Evolutionary conservation across 305 asterid genomes (phyloP).

Genomic region (Plantago lanceolata): DNA sequence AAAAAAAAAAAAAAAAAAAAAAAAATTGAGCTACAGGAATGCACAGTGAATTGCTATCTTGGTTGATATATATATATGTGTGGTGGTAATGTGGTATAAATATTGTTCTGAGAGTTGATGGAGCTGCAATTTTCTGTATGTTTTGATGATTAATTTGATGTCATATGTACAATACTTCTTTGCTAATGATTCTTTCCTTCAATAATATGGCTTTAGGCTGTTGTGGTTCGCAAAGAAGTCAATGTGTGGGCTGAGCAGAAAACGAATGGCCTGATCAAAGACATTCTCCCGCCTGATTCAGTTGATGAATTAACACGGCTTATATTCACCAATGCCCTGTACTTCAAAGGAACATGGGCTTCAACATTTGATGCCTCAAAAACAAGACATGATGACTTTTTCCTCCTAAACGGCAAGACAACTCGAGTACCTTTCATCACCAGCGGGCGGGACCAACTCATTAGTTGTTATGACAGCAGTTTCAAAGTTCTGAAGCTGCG

Average conservation of each 20-base stretch:
- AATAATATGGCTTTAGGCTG: constrained; percentile 35
- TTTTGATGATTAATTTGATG: no score
- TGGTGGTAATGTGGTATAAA: no score
- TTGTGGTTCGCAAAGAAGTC: constrained; percentile 46
- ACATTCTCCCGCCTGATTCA: constrained; percentile 59
- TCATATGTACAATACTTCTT: no score
- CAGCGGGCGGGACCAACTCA: constrained; percentile 47
- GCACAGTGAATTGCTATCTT: no score
- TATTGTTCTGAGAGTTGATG: no score
- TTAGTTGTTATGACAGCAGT: constrained; percentile 40
- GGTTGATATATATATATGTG: no score
- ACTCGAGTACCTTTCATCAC: constrained; percentile 73
- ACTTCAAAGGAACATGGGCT: constrained; percentile 78
- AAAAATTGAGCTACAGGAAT: no score
- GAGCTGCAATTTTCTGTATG: no score
- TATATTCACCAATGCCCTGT: constrained; percentile 64
- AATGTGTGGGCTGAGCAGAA: constrained; percentile 70
- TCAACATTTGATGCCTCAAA: constrained; percentile 55
- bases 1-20: no score
- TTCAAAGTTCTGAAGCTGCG: constrained; percentile 67
- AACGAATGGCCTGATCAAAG: constrained; percentile 69
- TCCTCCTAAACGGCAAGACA: constrained; percentile 55
- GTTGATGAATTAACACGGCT: constrained; percentile 50
- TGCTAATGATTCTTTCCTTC: background rate
- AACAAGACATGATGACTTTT: constrained; percentile 56